Evolutionary conservation across 805 yeast species (phyloP).

Genomic region (Kluyveromyces aestuarii): DNA sequence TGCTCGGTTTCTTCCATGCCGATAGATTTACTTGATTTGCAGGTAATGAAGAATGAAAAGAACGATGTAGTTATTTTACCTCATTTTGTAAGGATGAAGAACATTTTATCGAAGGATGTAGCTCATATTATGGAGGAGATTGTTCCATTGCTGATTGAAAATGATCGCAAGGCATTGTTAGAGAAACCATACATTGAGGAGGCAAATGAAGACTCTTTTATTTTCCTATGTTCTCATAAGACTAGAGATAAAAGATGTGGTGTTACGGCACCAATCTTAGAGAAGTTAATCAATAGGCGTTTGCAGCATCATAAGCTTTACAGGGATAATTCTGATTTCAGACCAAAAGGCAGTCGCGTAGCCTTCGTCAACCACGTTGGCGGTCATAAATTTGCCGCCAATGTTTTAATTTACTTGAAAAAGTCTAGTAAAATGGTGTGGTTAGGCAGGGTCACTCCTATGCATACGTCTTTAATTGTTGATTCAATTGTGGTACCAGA

Average conservation of each 20-base stretch:
- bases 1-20: constrained; percentile 44
- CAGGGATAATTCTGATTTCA: constrained; percentile 68
- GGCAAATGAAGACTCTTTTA: constrained; percentile 36
- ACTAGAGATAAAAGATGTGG: constrained; percentile 94
- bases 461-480: constrained; percentile 63
- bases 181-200: constrained; percentile 28
- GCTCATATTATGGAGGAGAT: constrained; percentile 35
- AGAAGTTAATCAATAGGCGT: constrained; percentile 63
- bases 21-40: constrained; percentile 36
- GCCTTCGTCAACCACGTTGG: constrained; percentile 81
- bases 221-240: constrained; percentile 79
- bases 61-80: constrained; percentile 66
- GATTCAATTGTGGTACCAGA: constrained; percentile 64
- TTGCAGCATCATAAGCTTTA: constrained; percentile 62
- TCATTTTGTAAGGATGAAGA: constrained; percentile 59
- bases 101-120: constrained; percentile 38
- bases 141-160: constrained; percentile 33
- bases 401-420: constrained; percentile 65
- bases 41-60: constrained; percentile 33
- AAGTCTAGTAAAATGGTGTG: constrained; percentile 49
- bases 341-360: constrained; percentile 68
- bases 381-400: constrained; percentile 92
- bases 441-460: constrained; percentile 81
- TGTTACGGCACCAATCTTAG: constrained; percentile 84
- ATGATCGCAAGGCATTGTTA: constrained; percentile 9